Evolutionary conservation across 2,329 filamentous ascomycete genomes (phyloP).

Genomic region (Didymella lethalis): DNA sequence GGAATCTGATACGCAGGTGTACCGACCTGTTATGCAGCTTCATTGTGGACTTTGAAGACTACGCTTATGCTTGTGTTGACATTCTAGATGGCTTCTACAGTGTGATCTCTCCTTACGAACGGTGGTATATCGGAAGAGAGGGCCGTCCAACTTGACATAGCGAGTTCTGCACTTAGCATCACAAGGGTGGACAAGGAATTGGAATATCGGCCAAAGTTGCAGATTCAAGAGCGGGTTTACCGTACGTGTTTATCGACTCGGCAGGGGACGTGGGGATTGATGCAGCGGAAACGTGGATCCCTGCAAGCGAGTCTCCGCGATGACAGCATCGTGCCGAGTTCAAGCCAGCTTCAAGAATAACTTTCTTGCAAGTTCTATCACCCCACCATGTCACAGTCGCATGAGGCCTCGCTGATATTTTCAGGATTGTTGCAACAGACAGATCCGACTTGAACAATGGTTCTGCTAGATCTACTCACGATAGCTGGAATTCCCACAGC

Average conservation of each 20-base stretch:
- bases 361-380: constrained; percentile 21
- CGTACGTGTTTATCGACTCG: not conserved
- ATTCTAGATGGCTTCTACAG: no score
- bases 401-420: not conserved
- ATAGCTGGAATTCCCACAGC: constrained; percentile 57
- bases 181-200: no score
- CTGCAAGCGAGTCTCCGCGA: constrained; percentile 24
- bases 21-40: no score
- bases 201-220: no score
- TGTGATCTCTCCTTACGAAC: no score
- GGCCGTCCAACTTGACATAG: no score
- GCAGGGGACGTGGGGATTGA: not conserved
- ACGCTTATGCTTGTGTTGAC: no score
- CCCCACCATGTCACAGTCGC: constrained; percentile 11
- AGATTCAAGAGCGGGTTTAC: no score
- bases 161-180: no score
- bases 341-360: constrained; percentile 24
- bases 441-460: constrained; percentile 8
- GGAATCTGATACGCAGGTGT: no score
- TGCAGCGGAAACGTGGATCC: not conserved
- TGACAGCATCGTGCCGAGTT: constrained; percentile 38
- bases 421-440: not conserved
- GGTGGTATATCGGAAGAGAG: no score
- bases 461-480: constrained; percentile 43
- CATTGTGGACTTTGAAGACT: no score